A percentile compares a stretch with the other conserved stretches of the same genome.
These are phyloP conservation scores for Coemansia sp. DNA, from an alignment of 192 early-diverging fungal species.

Conservation along the genomic window DNA sequence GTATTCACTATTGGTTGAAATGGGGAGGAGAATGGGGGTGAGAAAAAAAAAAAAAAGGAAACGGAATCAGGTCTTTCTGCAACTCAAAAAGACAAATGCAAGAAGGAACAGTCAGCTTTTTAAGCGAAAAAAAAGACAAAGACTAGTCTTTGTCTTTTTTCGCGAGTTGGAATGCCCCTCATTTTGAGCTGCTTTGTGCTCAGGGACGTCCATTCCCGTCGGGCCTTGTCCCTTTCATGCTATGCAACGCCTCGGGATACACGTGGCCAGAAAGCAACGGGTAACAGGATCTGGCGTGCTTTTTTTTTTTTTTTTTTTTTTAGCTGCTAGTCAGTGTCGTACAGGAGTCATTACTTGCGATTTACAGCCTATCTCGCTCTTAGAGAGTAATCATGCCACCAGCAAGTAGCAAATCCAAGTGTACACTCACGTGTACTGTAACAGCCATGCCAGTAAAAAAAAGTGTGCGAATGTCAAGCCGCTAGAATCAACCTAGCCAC, in stretches of 20 bases:
- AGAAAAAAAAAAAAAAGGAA: not conserved
- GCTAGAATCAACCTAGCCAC: not conserved
- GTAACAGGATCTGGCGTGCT: not conserved
- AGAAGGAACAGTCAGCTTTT: not conserved
- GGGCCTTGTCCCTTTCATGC: not conserved
- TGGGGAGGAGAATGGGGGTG: not conserved
- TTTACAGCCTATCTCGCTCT: not conserved
- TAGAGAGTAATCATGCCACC: not conserved
- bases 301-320: not conserved
- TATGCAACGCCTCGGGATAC: not conserved
- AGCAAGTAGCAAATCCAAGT: not conserved
- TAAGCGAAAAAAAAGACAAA: not conserved
- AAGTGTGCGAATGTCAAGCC: not conserved
- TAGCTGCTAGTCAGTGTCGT: not conserved
- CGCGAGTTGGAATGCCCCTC: conserved; percentile 6
- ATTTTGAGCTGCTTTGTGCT: not conserved
- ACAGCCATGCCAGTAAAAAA: not conserved
- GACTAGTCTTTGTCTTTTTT: not conserved
- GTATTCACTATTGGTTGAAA: conserved; percentile 1
- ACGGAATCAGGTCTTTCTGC: not conserved
- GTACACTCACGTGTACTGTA: conserved; percentile 1
- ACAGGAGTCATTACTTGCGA: not conserved
- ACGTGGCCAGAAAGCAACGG: not conserved
- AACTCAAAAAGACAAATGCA: conserved; percentile 5
- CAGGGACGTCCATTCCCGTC: not conserved